Conservation (phyloP, 257 asterid genomes). For the Solanum paucissectum region DNA sequence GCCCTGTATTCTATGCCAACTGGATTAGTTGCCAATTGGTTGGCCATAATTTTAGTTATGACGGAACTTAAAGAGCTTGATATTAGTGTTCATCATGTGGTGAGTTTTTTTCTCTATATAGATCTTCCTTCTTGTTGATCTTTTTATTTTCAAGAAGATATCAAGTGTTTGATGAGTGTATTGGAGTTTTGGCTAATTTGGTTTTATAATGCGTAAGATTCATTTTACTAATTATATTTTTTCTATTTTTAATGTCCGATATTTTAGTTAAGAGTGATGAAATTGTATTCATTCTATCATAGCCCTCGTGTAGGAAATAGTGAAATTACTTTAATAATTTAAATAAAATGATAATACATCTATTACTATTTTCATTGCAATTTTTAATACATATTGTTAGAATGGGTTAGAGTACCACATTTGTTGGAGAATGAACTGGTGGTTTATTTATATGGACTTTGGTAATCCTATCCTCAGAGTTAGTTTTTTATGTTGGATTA, state of each 20-base stretch:
- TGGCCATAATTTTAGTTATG: neutral
- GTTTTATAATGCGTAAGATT: rapidly evolving
- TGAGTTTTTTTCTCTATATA: neutral
- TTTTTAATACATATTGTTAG: neutral
- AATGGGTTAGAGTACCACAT: neutral
- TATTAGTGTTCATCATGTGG: neutral
- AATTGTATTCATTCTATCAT: neutral
- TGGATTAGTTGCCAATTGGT: neutral
- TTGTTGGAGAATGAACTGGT: too few species aligned
- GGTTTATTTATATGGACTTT: too few species aligned
- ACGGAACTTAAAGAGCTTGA: neutral
- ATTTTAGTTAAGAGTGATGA: neutral
- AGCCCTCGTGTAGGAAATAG: neutral
- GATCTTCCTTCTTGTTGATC: neutral
- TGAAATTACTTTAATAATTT: neutral
- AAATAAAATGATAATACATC: neutral
- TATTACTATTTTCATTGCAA: neutral
- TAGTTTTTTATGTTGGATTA: too few species aligned
- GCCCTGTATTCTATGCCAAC: neutral
- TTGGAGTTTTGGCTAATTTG: rapidly evolving
- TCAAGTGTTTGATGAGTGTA: neutral
- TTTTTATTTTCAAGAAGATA: neutral
- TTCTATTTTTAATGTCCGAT: neutral
- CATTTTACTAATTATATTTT: neutral
- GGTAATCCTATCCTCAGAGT: too few species aligned